Conservation (phyloP, 257 asterid genomes). For the Nicotiana benthamiana region DNA sequence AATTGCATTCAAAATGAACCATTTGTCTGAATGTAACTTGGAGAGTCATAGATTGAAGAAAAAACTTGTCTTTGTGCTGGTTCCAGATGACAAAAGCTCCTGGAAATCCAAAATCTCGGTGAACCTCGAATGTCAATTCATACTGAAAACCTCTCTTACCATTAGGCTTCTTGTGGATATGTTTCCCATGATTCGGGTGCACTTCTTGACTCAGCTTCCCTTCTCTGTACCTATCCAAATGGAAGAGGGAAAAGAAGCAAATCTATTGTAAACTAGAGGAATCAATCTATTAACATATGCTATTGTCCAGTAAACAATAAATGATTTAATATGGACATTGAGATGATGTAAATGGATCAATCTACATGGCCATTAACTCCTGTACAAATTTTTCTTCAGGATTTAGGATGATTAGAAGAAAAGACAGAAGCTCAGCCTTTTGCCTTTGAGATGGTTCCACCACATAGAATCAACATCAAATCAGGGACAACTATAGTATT, state of each 20-base stretch:
- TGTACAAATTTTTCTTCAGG: too few relatives aligned
- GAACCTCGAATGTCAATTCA: slow-evolving; percentile 15
- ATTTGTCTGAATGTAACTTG: slow-evolving; percentile 13
- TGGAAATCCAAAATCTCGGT: slow-evolving; percentile 24
- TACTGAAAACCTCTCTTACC: slow-evolving; percentile 12
- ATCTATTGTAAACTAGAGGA: too few relatives aligned
- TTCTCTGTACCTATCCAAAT: slow-evolving; percentile 18
- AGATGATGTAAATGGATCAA: too few relatives aligned
- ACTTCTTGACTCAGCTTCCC: slow-evolving; percentile 22
- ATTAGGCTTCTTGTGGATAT: slow-evolving; percentile 7
- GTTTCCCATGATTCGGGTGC: slow-evolving; percentile 18
- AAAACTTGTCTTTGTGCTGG: slow-evolving; percentile 26
- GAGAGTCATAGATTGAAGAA: slow-evolving; percentile 24
- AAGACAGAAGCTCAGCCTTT: too few relatives aligned
- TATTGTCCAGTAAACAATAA: too few relatives aligned
- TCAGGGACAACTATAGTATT: too few relatives aligned
- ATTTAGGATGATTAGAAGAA: too few relatives aligned
- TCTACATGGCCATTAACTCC: too few relatives aligned
- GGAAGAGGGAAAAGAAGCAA: background rate
- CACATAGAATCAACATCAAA: too few relatives aligned
- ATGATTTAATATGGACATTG: too few relatives aligned
- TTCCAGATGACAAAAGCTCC: slow-evolving; percentile 34
- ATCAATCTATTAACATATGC: too few relatives aligned
- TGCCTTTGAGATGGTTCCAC: too few relatives aligned
- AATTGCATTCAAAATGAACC: slow-evolving; percentile 34